phyloP scores from a whole-genome alignment of 352 stramenopile genomes.

The Pythium biforme region DNA sequence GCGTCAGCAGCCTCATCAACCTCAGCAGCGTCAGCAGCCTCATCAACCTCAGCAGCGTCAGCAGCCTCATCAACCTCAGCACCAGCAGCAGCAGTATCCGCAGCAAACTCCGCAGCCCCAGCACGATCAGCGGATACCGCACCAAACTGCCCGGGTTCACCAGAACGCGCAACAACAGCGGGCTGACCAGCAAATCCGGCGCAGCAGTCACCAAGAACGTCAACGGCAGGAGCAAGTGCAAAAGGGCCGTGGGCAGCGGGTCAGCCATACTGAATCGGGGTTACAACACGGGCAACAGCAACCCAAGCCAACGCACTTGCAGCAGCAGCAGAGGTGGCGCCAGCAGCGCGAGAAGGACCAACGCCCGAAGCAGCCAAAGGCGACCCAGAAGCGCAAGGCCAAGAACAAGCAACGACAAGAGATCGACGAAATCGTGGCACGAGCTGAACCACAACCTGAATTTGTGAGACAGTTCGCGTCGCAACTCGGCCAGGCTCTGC shows the following conservation, averaged over 20 bases:
- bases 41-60: conserved; percentile 21
- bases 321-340: background rate
- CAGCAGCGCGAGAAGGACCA: background rate
- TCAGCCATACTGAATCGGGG: no score
- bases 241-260: no score
- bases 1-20: no score
- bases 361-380: background rate
- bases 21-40: no score
- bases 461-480: conserved; percentile 1
- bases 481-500: background rate
- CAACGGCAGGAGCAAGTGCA: background rate
- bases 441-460: background rate
- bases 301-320: conserved; percentile 1
- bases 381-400: background rate
- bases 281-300: conserved; percentile 8
- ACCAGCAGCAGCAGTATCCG: conserved; percentile 16
- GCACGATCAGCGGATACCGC: background rate
- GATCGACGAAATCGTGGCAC: conserved; percentile 4
- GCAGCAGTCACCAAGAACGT: background rate
- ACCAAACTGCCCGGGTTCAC: background rate
- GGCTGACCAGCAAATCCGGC: conserved; percentile 5
- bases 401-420: conserved; percentile 1
- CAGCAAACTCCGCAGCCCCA: conserved; percentile 9
- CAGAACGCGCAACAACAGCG: conserved; percentile 26
- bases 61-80: conserved; percentile 15